phyloP scores from a whole-genome alignment of 305 asterid genomes.

The Fraxinus platypoda region DNA sequence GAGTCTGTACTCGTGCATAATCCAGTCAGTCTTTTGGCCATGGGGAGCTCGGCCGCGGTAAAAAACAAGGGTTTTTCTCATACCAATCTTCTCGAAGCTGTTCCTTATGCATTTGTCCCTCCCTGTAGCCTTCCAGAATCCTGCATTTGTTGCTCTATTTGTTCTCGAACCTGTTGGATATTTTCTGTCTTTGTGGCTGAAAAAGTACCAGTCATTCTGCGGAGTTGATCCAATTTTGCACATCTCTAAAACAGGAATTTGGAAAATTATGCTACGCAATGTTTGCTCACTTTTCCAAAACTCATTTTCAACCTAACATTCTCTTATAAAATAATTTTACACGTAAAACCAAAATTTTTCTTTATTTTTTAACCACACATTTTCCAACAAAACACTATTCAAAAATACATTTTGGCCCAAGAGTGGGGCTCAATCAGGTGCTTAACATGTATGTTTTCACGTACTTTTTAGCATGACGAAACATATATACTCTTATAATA shows the following conservation, averaged over 20 bases:
- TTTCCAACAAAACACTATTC: too few relatives aligned
- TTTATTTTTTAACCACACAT: too few relatives aligned
- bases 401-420: too few relatives aligned
- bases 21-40: conserved; percentile 84
- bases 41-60: conserved; percentile 83
- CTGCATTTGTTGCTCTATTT: conserved; percentile 73
- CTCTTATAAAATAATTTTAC: too few relatives aligned
- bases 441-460: too few relatives aligned
- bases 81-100: conserved; percentile 64
- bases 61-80: conserved; percentile 85
- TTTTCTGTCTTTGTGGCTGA: conserved; percentile 87
- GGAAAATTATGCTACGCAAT: too few relatives aligned
- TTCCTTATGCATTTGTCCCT: conserved; percentile 77
- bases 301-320: too few relatives aligned
- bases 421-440: too few relatives aligned
- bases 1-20: conserved; percentile 79
- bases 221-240: conserved; percentile 84
- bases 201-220: conserved; percentile 81
- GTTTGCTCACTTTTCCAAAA: too few relatives aligned
- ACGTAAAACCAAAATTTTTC: too few relatives aligned
- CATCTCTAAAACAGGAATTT: conserved; percentile 32
- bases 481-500: too few relatives aligned
- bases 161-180: conserved; percentile 82
- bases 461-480: too few relatives aligned
- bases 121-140: conserved; percentile 90